Percentiles rank a stretch among this genome's conserved stretches.
Conservation (phyloP, 2,329 filamentous ascomycete genomes). For the Setomelanomma holmii region DNA sequence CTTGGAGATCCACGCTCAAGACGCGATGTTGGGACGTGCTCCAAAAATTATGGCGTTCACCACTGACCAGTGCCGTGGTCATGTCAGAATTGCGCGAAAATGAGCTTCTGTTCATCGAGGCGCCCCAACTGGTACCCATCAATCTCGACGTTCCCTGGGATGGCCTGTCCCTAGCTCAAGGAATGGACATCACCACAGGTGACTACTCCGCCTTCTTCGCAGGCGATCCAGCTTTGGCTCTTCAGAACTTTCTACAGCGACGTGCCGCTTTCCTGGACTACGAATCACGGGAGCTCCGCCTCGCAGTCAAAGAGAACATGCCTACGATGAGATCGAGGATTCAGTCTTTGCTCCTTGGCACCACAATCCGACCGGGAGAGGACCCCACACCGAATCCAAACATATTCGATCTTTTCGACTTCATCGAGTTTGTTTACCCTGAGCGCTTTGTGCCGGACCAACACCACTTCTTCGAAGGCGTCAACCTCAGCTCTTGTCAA, state of each 20-base stretch:
- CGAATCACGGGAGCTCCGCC: conserved; percentile 81
- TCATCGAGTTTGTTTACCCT: conserved; percentile 71
- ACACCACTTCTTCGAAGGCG: conserved; percentile 66
- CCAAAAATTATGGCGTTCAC: conserved; percentile 81
- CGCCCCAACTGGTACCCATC: conserved; percentile 75
- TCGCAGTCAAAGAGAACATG: conserved; percentile 73
- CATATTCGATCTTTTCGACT: conserved; percentile 93
- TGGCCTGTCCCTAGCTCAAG: conserved; percentile 63
- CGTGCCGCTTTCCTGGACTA: conserved; percentile 85
- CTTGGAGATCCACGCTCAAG: conserved; percentile 54
- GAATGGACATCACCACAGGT: conserved; percentile 26
- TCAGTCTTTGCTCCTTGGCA: conserved; percentile 75
- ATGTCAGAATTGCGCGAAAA: conserved; percentile 80
- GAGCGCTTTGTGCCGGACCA: conserved; percentile 57
- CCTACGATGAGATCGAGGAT: conserved; percentile 59
- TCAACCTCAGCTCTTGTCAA: conserved; percentile 71
- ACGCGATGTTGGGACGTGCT: conserved; percentile 66
- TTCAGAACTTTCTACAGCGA: conserved; percentile 78
- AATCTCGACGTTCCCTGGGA: conserved; percentile 77
- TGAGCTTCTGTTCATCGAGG: conserved; percentile 79
- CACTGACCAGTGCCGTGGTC: conserved; percentile 76
- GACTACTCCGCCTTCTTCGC: conserved; percentile 69
- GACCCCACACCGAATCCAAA: conserved; percentile 73
- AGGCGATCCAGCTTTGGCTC: conserved; percentile 69
- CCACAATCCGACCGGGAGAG: conserved; percentile 70